Conservation (phyloP, 257 asterid genomes). For the Gentiana straminea region DNA sequence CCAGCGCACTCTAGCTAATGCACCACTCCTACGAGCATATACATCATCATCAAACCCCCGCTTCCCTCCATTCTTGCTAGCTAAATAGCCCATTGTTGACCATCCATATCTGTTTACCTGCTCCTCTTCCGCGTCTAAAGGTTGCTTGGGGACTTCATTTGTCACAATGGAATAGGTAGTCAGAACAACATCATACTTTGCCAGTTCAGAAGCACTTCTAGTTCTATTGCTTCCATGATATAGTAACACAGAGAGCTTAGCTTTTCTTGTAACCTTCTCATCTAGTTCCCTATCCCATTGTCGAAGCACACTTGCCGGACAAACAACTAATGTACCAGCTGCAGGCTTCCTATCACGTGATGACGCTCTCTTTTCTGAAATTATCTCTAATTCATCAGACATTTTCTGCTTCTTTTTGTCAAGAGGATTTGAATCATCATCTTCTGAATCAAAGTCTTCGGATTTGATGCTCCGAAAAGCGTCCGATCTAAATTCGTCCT, state of each 20-base stretch:
- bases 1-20: slow-evolving; percentile 88
- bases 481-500: slow-evolving; percentile 40
- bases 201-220: slow-evolving; percentile 56
- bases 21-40: slow-evolving; percentile 59
- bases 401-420: slow-evolving; percentile 27
- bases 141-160: slow-evolving; percentile 89
- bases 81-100: slow-evolving; percentile 49
- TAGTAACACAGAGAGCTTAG: slow-evolving; percentile 48
- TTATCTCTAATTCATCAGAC: slow-evolving; percentile 38
- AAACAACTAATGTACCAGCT: slow-evolving; percentile 90
- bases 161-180: slow-evolving; percentile 93
- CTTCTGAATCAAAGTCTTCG: slow-evolving; percentile 81
- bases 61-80: slow-evolving; percentile 56
- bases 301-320: slow-evolving; percentile 98
- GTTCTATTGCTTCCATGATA: slow-evolving; percentile 93
- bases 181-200: slow-evolving; percentile 72
- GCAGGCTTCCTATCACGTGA: slow-evolving; percentile 56
- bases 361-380: slow-evolving; percentile 43
- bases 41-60: slow-evolving; percentile 50
- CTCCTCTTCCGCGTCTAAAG: slow-evolving; percentile 79
- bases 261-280: slow-evolving; percentile 56
- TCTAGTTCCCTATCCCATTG: slow-evolving; percentile 91
- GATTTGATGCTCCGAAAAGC: slow-evolving; percentile 24
- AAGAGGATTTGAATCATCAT: slow-evolving; percentile 40
- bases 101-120: slow-evolving; percentile 56